Percentiles rank a stretch among this genome's conserved stretches.
These are phyloP conservation scores for Fraxinus sp. DNA, from an alignment of 305 asterid genomes.

Conservation along the genomic window DNA sequence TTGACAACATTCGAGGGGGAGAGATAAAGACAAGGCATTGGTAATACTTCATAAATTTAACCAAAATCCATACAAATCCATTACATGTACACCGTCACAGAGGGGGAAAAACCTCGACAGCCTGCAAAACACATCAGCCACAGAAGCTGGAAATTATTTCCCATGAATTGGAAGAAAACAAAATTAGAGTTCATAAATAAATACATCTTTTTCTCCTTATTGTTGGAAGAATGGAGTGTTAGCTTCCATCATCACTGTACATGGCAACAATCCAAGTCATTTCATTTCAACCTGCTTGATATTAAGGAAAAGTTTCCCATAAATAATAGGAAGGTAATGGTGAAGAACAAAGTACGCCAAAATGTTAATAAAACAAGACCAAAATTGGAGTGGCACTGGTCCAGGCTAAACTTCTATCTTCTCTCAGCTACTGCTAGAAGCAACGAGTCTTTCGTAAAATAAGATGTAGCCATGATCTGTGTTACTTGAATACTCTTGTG, in stretches of 20 bases:
- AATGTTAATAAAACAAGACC: slow-evolving; percentile 5
- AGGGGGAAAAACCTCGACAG: background rate
- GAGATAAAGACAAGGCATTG: background rate
- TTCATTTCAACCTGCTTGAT: slow-evolving; percentile 36
- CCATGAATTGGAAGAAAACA: background rate
- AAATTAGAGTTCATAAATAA: slow-evolving; percentile 14
- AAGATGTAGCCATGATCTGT: slow-evolving; percentile 55
- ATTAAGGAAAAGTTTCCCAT: slow-evolving; percentile 27
- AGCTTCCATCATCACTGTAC: slow-evolving; percentile 45
- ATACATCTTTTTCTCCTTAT: slow-evolving; percentile 32
- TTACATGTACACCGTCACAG: background rate
- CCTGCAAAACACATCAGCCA: background rate
- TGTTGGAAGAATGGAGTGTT: slow-evolving; percentile 37
- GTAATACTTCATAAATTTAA: background rate
- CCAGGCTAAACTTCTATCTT: background rate
- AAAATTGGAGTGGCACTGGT: slow-evolving; percentile 26
- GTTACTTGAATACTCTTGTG: slow-evolving; percentile 56
- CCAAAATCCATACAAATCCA: slow-evolving; percentile 3
- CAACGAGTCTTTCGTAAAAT: slow-evolving; percentile 38
- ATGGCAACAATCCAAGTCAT: slow-evolving; percentile 38
- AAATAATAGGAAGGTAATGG: slow-evolving; percentile 23
- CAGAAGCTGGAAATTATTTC: slow-evolving; percentile 1
- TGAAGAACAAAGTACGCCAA: slow-evolving; percentile 17
- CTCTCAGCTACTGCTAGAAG: slow-evolving; percentile 43
- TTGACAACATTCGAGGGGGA: background rate